These are phyloP conservation scores for Botrytis byssoidea DNA, from an alignment of 2,329 filamentous ascomycete genomes.

Conservation along the genomic window DNA sequence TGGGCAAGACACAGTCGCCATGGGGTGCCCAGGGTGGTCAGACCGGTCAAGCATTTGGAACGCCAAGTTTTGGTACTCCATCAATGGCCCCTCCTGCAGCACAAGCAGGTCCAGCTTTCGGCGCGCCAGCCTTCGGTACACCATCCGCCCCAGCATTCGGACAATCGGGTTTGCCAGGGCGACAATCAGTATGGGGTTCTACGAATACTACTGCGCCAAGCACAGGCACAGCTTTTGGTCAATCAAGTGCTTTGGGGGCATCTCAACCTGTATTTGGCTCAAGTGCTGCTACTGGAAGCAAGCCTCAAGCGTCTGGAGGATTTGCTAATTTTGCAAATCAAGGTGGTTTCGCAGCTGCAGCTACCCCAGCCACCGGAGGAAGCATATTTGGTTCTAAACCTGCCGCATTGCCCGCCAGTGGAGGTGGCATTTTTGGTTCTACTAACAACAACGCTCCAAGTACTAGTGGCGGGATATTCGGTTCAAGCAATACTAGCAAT, in stretches of 20 bases:
- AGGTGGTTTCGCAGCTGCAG: conserved; percentile 50
- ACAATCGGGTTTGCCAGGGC: conserved; percentile 45
- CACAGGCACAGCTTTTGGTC: conserved; percentile 50
- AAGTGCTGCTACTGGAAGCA: conserved; percentile 33
- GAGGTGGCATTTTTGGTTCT: conserved; percentile 12
- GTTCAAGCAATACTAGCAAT: conserved; percentile 27
- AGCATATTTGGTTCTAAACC: conserved; percentile 36
- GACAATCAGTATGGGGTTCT: conserved; percentile 55
- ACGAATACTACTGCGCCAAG: conserved; percentile 33
- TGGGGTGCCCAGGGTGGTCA: conserved; percentile 41
- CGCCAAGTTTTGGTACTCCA: conserved; percentile 42
- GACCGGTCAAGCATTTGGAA: conserved; percentile 48
- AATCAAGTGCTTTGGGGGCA: conserved; percentile 48
- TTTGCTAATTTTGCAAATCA: conserved; percentile 56
- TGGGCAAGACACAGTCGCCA: conserved; percentile 20
- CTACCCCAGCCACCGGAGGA: conserved; percentile 37
- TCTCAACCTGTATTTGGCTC: conserved; percentile 41
- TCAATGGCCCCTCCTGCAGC: conserved; percentile 32
- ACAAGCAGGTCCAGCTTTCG: conserved; percentile 46
- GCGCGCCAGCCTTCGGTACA: conserved; percentile 46
- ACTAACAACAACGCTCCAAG: conserved; percentile 28
- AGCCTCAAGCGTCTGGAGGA: conserved; percentile 44
- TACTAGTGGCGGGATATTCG: conserved; percentile 38
- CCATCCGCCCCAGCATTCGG: conserved; percentile 39
- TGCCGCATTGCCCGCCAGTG: conserved; percentile 24